Evolutionary conservation across 768 basidiomycete species (phyloP), one percentile per base, ranked within the genome.

Genomic region (Sarcodon sp.): DNA sequence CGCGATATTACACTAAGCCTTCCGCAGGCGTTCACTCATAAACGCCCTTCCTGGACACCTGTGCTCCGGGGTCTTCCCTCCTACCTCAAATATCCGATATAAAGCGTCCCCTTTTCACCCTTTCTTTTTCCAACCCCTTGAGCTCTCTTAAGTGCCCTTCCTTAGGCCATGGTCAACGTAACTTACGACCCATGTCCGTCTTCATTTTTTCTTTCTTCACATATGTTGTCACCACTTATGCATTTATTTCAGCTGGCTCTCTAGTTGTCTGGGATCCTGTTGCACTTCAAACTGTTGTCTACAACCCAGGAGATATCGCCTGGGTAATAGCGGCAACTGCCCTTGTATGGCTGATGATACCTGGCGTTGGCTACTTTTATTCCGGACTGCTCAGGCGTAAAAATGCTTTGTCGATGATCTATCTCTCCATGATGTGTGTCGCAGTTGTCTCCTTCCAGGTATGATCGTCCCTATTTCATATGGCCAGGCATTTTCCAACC

Each of bases 351-450:
- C 55, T 76, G 60, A 76, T 76, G 75, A 74, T 76, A 55, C 72
- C 71, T 8, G 73, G 72, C 44, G 80, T 92, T 43, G 87, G 88
- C 43, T 87, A 77, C 65, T 89, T 88, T 67, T 96, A 94, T 64
- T 86, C 89, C 11, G 94, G 89, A 53, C 76, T 99, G 33, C 74
- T 96, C 33, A 69, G 94, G 44, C 70, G 94, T 51, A 98, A 98
- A 66, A 96, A 96, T 56, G 94, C 94, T 0, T 71, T 97, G 15
- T 85, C 81, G 36, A 87, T 93, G 80, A 84, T 94, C 13, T 91
- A 79, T 61, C 73, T 84, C 13, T 79, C 78, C 47, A 80, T 91
- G 73, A 73, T 83, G 55, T 75, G 77, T 0, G 57, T 91, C 10
- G 91, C 81, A 0, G 75, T 86, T 55, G 86, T 90, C 33, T 82